These are phyloP conservation scores for Cyberlindnera veronae DNA, from an alignment of 805 yeast genomes.

Conservation along the genomic window DNA sequence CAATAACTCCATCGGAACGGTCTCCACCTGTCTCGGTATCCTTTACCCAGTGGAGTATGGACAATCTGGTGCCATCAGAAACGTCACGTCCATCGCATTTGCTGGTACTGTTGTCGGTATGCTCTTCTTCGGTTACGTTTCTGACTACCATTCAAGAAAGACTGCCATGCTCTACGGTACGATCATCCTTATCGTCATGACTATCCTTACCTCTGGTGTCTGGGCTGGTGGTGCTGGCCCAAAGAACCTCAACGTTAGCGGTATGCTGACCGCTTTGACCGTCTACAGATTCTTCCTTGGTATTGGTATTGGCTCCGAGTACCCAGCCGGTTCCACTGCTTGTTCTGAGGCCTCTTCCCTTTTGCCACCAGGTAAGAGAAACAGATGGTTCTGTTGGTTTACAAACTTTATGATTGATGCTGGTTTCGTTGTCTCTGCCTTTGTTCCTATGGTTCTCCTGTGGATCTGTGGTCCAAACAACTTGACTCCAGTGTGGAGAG, in stretches of 20 bases:
- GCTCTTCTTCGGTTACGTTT: conserved; percentile 71
- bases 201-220: conserved; percentile 76
- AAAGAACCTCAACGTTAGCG: conserved; percentile 42
- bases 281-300: conserved; percentile 86
- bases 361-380: conserved; percentile 78
- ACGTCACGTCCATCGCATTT: conserved; percentile 84
- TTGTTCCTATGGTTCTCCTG: conserved; percentile 80
- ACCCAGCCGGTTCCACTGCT: conserved; percentile 90
- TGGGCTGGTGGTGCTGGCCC: conserved; percentile 55
- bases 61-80: conserved; percentile 65
- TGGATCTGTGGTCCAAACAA: conserved; percentile 76
- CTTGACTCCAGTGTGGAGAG: conserved; percentile 86
- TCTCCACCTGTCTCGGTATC: conserved; percentile 60
- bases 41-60: conserved; percentile 65
- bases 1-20: conserved; percentile 79
- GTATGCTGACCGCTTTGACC: conserved; percentile 80
- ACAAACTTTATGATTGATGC: conserved; percentile 84
- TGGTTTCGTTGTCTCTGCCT: conserved; percentile 80
- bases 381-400: conserved; percentile 86
- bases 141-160: conserved; percentile 80
- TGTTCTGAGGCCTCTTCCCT: conserved; percentile 86
- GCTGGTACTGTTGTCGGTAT: conserved; percentile 91
- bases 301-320: conserved; percentile 91
- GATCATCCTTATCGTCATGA: conserved; percentile 66
- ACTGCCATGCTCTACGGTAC: conserved; percentile 81